Evolutionary conservation across 2,329 filamentous ascomycete species (phyloP).

Genomic region (Fusarium incarnatum): DNA sequence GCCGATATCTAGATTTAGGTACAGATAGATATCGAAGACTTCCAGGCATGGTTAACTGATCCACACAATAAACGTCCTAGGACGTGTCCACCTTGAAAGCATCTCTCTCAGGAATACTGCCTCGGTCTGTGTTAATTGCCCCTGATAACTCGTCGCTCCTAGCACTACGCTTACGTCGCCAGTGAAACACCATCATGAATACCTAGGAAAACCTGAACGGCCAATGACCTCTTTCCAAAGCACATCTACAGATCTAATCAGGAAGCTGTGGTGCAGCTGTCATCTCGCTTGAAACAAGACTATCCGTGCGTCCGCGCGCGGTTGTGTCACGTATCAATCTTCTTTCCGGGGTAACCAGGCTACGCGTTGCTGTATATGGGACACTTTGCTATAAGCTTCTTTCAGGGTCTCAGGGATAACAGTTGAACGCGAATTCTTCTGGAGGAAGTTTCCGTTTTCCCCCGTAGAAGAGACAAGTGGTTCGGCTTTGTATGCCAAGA

Average conservation of each 20-base stretch:
- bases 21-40: neutral
- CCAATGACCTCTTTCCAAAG: neutral
- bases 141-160: neutral
- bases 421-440: neutral
- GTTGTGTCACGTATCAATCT: neutral
- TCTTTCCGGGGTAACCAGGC: constrained; percentile 17
- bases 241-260: constrained; percentile 2
- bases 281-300: constrained; percentile 29
- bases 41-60: neutral
- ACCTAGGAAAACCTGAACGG: neutral
- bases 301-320: constrained; percentile 8
- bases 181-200: neutral
- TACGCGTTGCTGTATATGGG: neutral
- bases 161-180: neutral
- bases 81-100: neutral
- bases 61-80: too few relatives aligned
- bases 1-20: neutral
- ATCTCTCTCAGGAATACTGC: neutral
- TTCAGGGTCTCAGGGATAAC: neutral
- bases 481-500: neutral
- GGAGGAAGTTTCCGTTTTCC: neutral
- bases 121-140: neutral
- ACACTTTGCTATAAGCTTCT: neutral
- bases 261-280: constrained; percentile 15
- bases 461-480: neutral